Evolutionary conservation across 2,329 filamentous ascomycete genomes (phyloP), one percentile per base, ranked within the genome.

Genomic region (Penicillium sp.): DNA sequence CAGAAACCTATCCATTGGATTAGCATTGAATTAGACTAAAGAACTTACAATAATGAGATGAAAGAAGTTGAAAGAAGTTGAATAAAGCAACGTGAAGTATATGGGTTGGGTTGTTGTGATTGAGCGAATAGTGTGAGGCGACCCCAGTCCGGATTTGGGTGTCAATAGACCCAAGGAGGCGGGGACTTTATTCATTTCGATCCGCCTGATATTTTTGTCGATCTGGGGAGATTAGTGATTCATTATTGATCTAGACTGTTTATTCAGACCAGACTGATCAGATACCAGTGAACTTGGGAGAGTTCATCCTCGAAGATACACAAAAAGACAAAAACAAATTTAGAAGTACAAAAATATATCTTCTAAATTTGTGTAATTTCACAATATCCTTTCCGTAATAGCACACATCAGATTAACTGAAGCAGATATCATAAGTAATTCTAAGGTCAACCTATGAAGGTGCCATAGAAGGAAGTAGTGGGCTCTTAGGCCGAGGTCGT

Each of bases 161-260:
- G 31, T 68, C 62, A 67, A 69, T 66, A 68, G 64, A 59, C 52
- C 57, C 30, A n/a, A 14, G 11, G 25, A 16, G 8, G 28, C 11
- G 22, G 56, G 35, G 14, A 17, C 10, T 22, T 33, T 55, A 50
- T 51, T 56, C 46, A 54, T 57, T 57, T 28, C 28, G 40, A 49
- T 31, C 25, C 40, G 33, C n/a, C 40, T 19, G 19, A n/a, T 25
- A 35, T 45, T 45, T 45, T 45, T 11, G n/a, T 17, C 17, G n/a
- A 22, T 30, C 26, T 44, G 19, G 30, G 43, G 43, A 25, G 17
- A 14, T 44, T 9, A 10, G 33, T 35, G 43, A 45, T 25, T 45
- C 5, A 25, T 33, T 22, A 45, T 22, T 45, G 43, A 45, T 45
- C 19, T 33, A 35, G 43, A 45, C 12, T 33, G 17, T 22, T 19